phyloP scores from a whole-genome alignment of 805 yeast species.

The Wickerhamomyces canadensis region DNA sequence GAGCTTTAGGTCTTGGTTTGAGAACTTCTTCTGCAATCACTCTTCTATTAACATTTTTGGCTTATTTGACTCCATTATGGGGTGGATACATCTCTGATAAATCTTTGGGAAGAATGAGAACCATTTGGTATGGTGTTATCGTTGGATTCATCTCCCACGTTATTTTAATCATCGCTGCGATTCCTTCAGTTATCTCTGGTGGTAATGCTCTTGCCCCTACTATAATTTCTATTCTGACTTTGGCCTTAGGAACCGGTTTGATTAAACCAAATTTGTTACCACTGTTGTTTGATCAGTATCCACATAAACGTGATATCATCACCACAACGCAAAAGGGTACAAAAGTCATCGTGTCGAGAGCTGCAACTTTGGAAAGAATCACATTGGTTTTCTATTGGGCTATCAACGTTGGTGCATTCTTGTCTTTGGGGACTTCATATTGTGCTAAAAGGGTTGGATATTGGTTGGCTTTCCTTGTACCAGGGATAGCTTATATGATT shows the following conservation, averaged over 20 bases:
- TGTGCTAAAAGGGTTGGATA: slow-evolving; percentile 60
- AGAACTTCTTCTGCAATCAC: slow-evolving; percentile 67
- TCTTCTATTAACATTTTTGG: slow-evolving; percentile 79
- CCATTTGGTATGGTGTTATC: slow-evolving; percentile 56
- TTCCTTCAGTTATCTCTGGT: slow-evolving; percentile 47
- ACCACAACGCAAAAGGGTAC: slow-evolving; percentile 56
- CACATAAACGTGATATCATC: slow-evolving; percentile 54
- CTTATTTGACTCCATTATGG: slow-evolving; percentile 71
- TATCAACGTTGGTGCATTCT: slow-evolving; percentile 70
- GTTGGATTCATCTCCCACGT: slow-evolving; percentile 59
- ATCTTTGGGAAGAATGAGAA: slow-evolving; percentile 64
- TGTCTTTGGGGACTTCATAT: slow-evolving; percentile 73
- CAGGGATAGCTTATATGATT: slow-evolving; percentile 54
- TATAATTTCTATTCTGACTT: slow-evolving; percentile 33
- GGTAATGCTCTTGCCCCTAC: slow-evolving; percentile 58
- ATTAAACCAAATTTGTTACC: slow-evolving; percentile 69
- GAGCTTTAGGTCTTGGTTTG: slow-evolving; percentile 56
- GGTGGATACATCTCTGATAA: slow-evolving; percentile 77
- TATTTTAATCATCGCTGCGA: slow-evolving; percentile 61
- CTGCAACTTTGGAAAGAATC: slow-evolving; percentile 64
- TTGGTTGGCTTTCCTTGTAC: slow-evolving; percentile 72
- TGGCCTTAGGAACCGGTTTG: slow-evolving; percentile 79
- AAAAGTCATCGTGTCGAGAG: slow-evolving; percentile 63
- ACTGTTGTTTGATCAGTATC: slow-evolving; percentile 70
- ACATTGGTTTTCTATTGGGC: slow-evolving; percentile 73